These are phyloP conservation scores for Cucumis variabilis DNA, from an alignment of 331 rosid genomes.

Conservation along the genomic window DNA sequence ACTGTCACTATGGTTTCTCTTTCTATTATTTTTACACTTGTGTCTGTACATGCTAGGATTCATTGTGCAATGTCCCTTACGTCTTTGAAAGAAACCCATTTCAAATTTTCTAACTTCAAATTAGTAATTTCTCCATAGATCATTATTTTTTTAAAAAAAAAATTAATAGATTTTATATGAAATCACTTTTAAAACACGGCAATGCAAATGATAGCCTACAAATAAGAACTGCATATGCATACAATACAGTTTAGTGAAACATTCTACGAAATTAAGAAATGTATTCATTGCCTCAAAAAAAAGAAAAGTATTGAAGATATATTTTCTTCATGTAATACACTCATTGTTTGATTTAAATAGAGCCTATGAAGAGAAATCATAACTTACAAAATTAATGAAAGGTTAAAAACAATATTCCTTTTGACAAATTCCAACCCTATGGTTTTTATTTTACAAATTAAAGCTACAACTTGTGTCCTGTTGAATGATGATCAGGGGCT, in stretches of 20 bases:
- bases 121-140: too few relatives aligned
- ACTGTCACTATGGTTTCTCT: too few relatives aligned
- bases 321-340: neutral
- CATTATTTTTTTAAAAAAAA: too few relatives aligned
- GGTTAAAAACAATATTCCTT: neutral
- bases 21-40: too few relatives aligned
- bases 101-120: too few relatives aligned
- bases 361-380: neutral
- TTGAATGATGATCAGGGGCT: neutral
- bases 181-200: too few relatives aligned
- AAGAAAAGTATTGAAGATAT: too few relatives aligned
- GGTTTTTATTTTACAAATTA: neutral
- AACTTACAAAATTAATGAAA: neutral
- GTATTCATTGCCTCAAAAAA: neutral
- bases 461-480: constrained; percentile 14
- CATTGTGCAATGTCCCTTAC: too few relatives aligned
- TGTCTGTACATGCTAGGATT: too few relatives aligned
- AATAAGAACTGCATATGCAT: neutral
- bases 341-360: neutral
- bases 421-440: neutral
- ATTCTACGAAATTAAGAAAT: neutral
- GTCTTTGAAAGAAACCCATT: too few relatives aligned
- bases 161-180: too few relatives aligned
- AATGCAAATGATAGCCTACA: too few relatives aligned
- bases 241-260: neutral